Base-by-base conservation (phyloP, 768 basidiomycete genomes). In the Termitomyces sp. region DNA sequence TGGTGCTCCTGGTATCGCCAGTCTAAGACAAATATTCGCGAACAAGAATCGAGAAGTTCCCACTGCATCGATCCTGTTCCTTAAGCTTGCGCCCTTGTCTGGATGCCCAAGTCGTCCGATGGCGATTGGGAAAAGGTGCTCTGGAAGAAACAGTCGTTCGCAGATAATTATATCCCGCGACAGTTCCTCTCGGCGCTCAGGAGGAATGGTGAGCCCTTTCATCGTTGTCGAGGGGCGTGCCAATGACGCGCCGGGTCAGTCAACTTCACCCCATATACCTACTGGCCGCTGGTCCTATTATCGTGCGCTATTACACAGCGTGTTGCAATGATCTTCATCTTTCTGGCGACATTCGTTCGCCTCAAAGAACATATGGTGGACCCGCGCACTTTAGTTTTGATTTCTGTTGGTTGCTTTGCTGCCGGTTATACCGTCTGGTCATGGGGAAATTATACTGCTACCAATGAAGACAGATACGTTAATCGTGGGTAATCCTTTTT, bases 161-260 rank as follows among this genome's bases (percentile, higher is more conserved):
- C 91, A 31, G 95, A 97, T 71, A 94, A 95, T 68, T 84, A 93
- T 73, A 85, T 97, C 51, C 88, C 91, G 7, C 72, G 77, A 42
- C 77, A 84, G 6, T 97, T 97, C 71, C 77, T 95, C 43, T 82
- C 86, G 0, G 86, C 90, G 56, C 70, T 97, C 62, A 79, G 82
- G 64, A 86, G 74, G 68, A 95, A 94, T 70, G 81, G 91, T 94
- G 68, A 67, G 85, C 75, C 30, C 42, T 46, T 56, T 52, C 43
- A 60, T 56, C 61, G 55, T 17, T 57, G 40, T 50, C 53, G 49
- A 45, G 41, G 38, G 47, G 56, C 46, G 33, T 40, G 21, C 44
- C 53, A 58, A n/a, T 50, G 62, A 60, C 55, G 33, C 59, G 53
- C 50, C 54, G 54, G 50, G 56, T 11, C 54, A 94, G 92, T 87